Evolutionary conservation across 768 basidiomycete species (phyloP).

Genomic region (Antrodiella citrinella): DNA sequence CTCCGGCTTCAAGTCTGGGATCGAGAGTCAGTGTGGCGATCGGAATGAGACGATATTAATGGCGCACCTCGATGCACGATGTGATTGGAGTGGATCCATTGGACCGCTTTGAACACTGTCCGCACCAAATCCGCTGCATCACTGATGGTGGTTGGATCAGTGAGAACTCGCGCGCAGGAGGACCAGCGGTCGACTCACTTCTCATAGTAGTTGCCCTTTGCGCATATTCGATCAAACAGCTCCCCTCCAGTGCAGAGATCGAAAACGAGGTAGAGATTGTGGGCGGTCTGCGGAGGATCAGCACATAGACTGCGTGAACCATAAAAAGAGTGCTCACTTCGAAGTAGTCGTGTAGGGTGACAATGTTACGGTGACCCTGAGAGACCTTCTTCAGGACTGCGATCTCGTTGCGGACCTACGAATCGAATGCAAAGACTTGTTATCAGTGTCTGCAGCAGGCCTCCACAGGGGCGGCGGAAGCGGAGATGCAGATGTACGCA

Average conservation of each 20-base stretch:
- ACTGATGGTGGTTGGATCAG: slow-evolving; percentile 27
- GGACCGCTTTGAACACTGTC: slow-evolving; percentile 79
- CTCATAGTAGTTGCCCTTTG: slow-evolving; percentile 95
- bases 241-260: slow-evolving; percentile 97
- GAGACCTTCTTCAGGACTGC: slow-evolving; percentile 90
- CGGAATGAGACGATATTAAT: background rate
- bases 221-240: slow-evolving; percentile 98
- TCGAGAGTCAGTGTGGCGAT: background rate
- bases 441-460: background rate
- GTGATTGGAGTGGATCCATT: slow-evolving; percentile 84
- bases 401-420: slow-evolving; percentile 93
- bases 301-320: no score
- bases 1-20: slow-evolving; percentile 88
- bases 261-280: slow-evolving; percentile 91
- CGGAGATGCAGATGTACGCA: slow-evolving; percentile 26
- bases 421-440: background rate
- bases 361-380: slow-evolving; percentile 83
- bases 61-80: slow-evolving; percentile 83
- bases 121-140: slow-evolving; percentile 87
- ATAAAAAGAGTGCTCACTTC: slow-evolving; percentile 68
- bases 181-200: slow-evolving; percentile 43
- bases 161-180: slow-evolving; percentile 13
- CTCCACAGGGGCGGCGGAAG: background rate
- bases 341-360: slow-evolving; percentile 93
- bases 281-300: slow-evolving; percentile 58